Conservation (phyloP, 495 filamentous ascomycete species). For the Penicillium tannophilum region DNA sequence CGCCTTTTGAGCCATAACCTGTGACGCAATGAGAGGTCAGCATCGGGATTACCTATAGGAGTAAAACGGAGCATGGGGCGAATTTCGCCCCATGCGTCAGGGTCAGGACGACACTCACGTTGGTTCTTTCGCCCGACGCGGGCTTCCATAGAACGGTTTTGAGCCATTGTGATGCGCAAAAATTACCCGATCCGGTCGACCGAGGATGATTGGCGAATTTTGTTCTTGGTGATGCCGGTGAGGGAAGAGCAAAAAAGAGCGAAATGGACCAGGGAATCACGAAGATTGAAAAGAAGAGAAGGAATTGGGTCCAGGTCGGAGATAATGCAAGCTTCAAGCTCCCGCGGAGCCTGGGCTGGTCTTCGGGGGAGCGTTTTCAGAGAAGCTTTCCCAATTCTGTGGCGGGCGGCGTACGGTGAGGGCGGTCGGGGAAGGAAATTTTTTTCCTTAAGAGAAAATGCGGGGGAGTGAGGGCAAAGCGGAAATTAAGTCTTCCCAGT, state of each 20-base stretch:
- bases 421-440: constrained; percentile 23
- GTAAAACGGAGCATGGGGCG: neutral
- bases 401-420: constrained; percentile 1
- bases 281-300: constrained; percentile 3
- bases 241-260: constrained; percentile 24
- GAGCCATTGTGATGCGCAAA: constrained; percentile 52
- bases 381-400: constrained; percentile 2
- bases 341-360: constrained; percentile 19
- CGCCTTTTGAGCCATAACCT: constrained; percentile 92
- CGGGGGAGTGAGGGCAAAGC: constrained; percentile 16
- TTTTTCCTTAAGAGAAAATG: constrained; percentile 25
- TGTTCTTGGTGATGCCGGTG: neutral
- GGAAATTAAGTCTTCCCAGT: constrained; percentile 45
- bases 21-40: constrained; percentile 15
- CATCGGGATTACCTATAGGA: constrained; percentile 1
- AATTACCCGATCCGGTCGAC: constrained; percentile 9
- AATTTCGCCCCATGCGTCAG: constrained; percentile 1
- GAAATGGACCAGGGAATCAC: constrained; percentile 7
- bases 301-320: constrained; percentile 6
- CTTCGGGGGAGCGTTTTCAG: neutral
- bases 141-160: constrained; percentile 73
- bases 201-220: constrained; percentile 1
- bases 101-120: constrained; percentile 55
- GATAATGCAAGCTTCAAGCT: constrained; percentile 16
- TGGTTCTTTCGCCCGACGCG: constrained; percentile 76